These are phyloP conservation scores for Glaciozyma martinii DNA, from an alignment of 768 basidiomycete genomes.

Conservation along the genomic window DNA sequence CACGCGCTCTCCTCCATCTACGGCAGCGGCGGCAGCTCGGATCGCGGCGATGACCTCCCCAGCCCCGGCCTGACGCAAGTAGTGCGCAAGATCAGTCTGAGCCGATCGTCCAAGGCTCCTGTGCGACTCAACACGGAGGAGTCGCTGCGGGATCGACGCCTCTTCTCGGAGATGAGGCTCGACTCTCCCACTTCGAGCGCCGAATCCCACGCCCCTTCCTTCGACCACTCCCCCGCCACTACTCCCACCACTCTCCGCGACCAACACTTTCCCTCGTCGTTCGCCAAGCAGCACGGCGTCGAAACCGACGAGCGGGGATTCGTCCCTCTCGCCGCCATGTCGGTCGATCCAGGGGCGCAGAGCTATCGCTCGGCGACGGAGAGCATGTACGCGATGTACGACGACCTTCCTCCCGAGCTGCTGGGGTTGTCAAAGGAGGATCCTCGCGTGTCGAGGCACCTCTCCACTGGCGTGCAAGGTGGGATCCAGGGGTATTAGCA, in stretches of 20 bases:
- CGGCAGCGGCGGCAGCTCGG: neutral
- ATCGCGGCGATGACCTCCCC: neutral
- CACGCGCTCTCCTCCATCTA: neutral
- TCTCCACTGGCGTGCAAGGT: neutral
- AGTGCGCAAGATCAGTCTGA: constrained; percentile 3
- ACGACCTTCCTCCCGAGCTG: neutral
- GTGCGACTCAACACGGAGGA: neutral
- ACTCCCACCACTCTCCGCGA: neutral
- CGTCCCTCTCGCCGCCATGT: neutral
- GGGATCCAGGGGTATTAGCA: neutral
- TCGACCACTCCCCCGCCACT: neutral
- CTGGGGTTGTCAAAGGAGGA: neutral
- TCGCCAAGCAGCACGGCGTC: neutral
- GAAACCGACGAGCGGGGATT: neutral
- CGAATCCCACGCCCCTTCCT: neutral
- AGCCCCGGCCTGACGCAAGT: neutral
- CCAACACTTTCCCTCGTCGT: neutral
- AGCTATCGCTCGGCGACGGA: neutral
- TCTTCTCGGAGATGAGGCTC: neutral
- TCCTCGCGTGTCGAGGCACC: neutral
- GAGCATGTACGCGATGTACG: constrained; percentile 4
- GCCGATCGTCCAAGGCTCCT: neutral
- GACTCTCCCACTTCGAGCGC: neutral
- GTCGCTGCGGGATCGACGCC: neutral
- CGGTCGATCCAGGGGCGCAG: neutral